A percentile compares a stretch with the other conserved stretches of the same genome.
These are phyloP conservation scores for Pleurotus sapidus DNA, from an alignment of 768 basidiomycete species.

Conservation along the genomic window DNA sequence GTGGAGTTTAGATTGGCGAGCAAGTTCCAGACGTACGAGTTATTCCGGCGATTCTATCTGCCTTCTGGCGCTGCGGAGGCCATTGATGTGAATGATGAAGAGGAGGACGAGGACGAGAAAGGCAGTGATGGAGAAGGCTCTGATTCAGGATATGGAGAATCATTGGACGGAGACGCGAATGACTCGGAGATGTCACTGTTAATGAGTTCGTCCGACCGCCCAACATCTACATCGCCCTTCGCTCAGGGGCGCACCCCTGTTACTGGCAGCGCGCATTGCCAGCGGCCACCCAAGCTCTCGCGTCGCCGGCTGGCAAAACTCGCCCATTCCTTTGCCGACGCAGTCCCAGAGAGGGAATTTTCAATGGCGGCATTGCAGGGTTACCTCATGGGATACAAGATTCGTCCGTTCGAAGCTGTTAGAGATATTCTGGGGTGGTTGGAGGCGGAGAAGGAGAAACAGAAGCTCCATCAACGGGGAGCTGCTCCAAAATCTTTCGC, in stretches of 20 bases:
- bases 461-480: neutral
- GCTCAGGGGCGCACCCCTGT: slow-evolving; percentile 8
- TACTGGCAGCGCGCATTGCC: slow-evolving; percentile 22
- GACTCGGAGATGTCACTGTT: slow-evolving; percentile 18
- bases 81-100: slow-evolving; percentile 16
- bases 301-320: slow-evolving; percentile 31
- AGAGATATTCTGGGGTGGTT: slow-evolving; percentile 38
- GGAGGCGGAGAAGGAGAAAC: slow-evolving; percentile 28
- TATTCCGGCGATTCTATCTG: slow-evolving; percentile 61
- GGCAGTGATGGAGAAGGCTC: neutral
- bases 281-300: slow-evolving; percentile 32
- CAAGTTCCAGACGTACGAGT: slow-evolving; percentile 50
- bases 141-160: slow-evolving; percentile 15
- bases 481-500: neutral
- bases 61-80: slow-evolving; percentile 22
- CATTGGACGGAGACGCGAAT: too few relatives aligned
- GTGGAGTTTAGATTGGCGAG: slow-evolving; percentile 64
- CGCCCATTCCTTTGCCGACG: slow-evolving; percentile 45
- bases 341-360: slow-evolving; percentile 34
- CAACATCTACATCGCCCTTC: slow-evolving; percentile 8
- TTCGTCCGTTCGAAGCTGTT: slow-evolving; percentile 47
- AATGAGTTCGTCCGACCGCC: slow-evolving; percentile 4
- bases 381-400: slow-evolving; percentile 61
- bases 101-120: slow-evolving; percentile 16
- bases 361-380: slow-evolving; percentile 38